Evolutionary conservation across 2,329 filamentous ascomycete genomes (phyloP), one percentile per base, ranked within the genome.

Genomic region (Diaporthe australafricana): DNA sequence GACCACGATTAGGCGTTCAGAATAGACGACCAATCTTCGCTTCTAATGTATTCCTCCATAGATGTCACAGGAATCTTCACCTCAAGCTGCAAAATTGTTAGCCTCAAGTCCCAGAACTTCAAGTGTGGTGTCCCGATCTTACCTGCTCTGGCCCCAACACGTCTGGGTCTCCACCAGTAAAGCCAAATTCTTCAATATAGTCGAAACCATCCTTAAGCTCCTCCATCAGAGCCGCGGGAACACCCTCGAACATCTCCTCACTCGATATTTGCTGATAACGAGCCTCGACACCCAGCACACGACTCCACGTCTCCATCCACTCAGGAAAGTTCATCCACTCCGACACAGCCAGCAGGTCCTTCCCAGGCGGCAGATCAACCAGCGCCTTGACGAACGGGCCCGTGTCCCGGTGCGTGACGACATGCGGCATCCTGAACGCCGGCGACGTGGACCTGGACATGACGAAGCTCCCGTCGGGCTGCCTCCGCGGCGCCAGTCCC

Each of bases 391-490:
- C 65, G 22, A 42, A n/a, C 20, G 65, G 30, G 3, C 65, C 48
- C 20, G 65, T 68, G 38, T 68, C 65, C 20, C n/a, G 22, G 35
- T 56, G n/a, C 27, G 48, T 17, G 16, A 68, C 65, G n/a, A 68
- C 47, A 5, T 30, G 27, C 14, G 65, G 65, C 47, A 68, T 53
- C 65, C 40, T 56, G 32, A 45, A 22, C 5, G 11, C 12, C 16
- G 65, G 32, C 20, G 22, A 4, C 11, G 32, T 68, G 38, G 47
- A 12, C 17, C 72, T 47, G n/a, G 69, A n/a, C 48, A 57, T 48
- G 25, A 70, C 22, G 30, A 72, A 74, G 5, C 16, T 50, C 5
- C 72, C 73, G 35, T 70, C 73, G 20, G 63, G 5, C 69, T 65
- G 72, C 47, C 25, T 62, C 57, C 65, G 69, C 30, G 72, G 69